Evolutionary conservation across 345 rosid genomes (phyloP).

Genomic region (Heritiera littoralis): DNA sequence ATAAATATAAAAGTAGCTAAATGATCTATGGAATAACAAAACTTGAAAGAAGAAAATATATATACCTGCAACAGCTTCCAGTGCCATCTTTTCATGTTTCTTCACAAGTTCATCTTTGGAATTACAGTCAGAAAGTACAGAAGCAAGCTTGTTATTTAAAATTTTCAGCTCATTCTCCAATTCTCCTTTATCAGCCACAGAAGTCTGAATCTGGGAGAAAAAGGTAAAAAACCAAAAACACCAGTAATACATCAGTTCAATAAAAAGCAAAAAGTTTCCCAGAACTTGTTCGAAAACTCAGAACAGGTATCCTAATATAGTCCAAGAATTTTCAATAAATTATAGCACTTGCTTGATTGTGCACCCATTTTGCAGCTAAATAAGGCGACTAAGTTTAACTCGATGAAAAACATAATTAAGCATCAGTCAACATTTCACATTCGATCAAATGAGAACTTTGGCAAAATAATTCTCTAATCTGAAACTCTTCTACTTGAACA

Average conservation of each 20-base stretch:
- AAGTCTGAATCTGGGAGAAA: slow-evolving; percentile 44
- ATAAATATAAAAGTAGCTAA: background rate
- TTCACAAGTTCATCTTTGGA: slow-evolving; percentile 52
- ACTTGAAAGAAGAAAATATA: background rate
- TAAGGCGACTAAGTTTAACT: background rate
- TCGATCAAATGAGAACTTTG: background rate
- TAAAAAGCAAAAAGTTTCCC: background rate
- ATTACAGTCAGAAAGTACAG: slow-evolving; percentile 48
- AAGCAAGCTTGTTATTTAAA: slow-evolving; percentile 56
- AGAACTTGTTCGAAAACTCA: background rate
- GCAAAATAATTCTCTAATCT: too few relatives aligned
- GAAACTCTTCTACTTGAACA: background rate
- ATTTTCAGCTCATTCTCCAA: slow-evolving; percentile 53
- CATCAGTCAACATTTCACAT: background rate
- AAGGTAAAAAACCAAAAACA: slow-evolving; percentile 17
- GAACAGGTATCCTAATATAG: background rate
- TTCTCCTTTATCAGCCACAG: slow-evolving; percentile 41
- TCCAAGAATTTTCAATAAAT: background rate
- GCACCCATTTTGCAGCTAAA: background rate
- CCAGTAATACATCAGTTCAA: background rate
- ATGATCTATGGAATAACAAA: background rate
- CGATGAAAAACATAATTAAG: background rate
- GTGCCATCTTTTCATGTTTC: slow-evolving; percentile 51
- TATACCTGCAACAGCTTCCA: slow-evolving; percentile 67
- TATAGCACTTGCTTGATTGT: too few relatives aligned